Evolutionary conservation across 345 rosid genomes (phyloP).

Genomic region (Dovyalis caffra): DNA sequence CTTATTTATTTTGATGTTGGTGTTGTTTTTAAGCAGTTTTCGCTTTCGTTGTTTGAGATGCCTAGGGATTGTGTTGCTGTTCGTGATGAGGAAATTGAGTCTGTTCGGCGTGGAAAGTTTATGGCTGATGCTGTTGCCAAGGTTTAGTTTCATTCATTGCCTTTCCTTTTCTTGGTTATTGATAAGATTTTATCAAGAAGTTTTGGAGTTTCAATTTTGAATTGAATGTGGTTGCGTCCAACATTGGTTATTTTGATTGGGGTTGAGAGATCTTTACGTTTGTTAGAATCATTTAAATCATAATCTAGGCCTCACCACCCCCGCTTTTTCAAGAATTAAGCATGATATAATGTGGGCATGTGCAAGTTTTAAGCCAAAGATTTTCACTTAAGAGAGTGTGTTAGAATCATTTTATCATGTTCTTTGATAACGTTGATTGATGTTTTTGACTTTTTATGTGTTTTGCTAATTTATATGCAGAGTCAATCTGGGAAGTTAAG

Average conservation of each 20-base stretch:
- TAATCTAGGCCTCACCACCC: too few relatives aligned
- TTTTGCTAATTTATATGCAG: conserved; percentile 33
- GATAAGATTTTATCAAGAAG: background rate
- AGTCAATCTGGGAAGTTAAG: conserved; percentile 30
- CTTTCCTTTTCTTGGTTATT: background rate
- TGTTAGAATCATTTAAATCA: too few relatives aligned
- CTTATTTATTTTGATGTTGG: conserved; percentile 87
- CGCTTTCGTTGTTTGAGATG: conserved; percentile 80
- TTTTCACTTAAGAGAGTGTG: too few relatives aligned
- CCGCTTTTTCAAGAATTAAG: too few relatives aligned
- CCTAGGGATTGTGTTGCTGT: conserved; percentile 71
- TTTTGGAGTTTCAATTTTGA: background rate
- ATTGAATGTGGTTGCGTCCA: background rate
- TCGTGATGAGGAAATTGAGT: conserved; percentile 14
- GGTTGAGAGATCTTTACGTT: background rate
- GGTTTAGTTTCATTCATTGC: conserved; percentile 30
- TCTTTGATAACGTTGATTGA: too few relatives aligned
- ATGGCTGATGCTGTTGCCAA: conserved; percentile 27
- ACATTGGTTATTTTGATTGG: background rate
- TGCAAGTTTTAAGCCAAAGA: too few relatives aligned
- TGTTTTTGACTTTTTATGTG: background rate
- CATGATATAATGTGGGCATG: too few relatives aligned
- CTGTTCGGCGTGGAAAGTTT: background rate
- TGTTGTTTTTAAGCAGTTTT: conserved; percentile 75
- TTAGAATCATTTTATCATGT: too few relatives aligned